Base-by-base conservation (phyloP, 768 basidiomycete genomes). In the Psilocybe sp. region DNA sequence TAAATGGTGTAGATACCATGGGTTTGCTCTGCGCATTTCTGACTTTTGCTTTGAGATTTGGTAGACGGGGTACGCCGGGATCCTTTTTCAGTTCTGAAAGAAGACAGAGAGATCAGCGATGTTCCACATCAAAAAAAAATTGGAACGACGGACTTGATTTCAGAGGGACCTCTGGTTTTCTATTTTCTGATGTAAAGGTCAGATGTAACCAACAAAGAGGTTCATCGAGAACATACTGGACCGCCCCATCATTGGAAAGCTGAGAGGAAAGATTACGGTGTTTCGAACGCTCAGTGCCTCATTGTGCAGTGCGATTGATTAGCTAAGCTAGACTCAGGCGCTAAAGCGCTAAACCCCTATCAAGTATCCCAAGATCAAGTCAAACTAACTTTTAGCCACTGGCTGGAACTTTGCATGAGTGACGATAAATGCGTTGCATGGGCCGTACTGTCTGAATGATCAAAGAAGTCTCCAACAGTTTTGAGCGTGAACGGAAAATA, bases 41-140 rank as follows among this genome's bases (percentile, higher is more conserved):
- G 15, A 75, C 71, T 66, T 64, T 66, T 31, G 72, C 69, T 70
- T 89, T 90, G 42, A 89, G 70, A 68, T 82, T 76, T 13, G 89
- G 86, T 2, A 96, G 78, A 60, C 87, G 84, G 5, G 93, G 93
- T 2, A 97, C 73, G 14, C 92, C 94, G 33, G 89, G 88, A 64
- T 96, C 93, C 63, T 91, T 94, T 69, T 89, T 92, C 36, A 92
- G 71, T 62, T 88, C 91, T 92, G 36, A 13, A 13, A 33, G 18
- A 11, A 41, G 35, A 50, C 20, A 46, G 28, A 33, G 13, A 18
- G 12, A 4, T 32, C 16, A 12, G 23, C 28, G 15, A 53, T 9
- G 50, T 35, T 45, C 15, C 33, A 34, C 34, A 20, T 33, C n/a
- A 5, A 33, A 19, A 46, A 47, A 28, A 47, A n/a, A 53, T 9